phyloP scores from a whole-genome alignment of 2,329 filamentous ascomycete genomes.

The Helotiales sp. region DNA sequence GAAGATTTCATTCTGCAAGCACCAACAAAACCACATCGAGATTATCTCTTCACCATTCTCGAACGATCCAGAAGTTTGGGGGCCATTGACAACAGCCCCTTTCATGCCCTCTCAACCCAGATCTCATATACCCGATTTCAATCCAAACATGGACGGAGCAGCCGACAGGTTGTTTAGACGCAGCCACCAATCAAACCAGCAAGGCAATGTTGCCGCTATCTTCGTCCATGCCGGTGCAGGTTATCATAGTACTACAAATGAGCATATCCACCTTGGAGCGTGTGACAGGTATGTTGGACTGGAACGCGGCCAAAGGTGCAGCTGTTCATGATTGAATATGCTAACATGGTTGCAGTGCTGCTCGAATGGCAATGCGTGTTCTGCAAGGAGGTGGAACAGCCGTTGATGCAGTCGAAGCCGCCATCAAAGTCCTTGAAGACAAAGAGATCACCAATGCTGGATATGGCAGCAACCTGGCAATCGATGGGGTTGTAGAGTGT shows the following conservation, averaged over 20 bases:
- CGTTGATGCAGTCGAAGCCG: constrained; percentile 86
- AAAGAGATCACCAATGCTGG: constrained; percentile 96
- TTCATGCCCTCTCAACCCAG: neutral
- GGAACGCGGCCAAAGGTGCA: neutral
- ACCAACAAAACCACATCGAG: constrained; percentile 17
- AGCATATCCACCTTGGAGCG: constrained; percentile 80
- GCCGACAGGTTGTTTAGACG: constrained; percentile 34
- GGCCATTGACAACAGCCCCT: constrained; percentile 5
- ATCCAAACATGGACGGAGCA: constrained; percentile 38
- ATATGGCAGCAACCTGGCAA: constrained; percentile 91
- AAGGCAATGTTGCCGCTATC: constrained; percentile 66
- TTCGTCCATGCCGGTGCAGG: constrained; percentile 96
- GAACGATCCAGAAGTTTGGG: constrained; percentile 19
- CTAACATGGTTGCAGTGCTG: constrained; percentile 63
- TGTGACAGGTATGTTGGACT: constrained; percentile 77
- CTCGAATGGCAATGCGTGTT: constrained; percentile 80
- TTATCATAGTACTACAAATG: constrained; percentile 88
- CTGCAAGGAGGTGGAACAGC: constrained; percentile 79
- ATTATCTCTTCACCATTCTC: constrained; percentile 25
- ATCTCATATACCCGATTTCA: neutral
- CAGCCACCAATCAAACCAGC: constrained; percentile 23
- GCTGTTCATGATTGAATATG: neutral
- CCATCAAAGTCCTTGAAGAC: constrained; percentile 87
- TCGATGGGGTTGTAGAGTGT: constrained; percentile 90
- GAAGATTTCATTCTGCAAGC: constrained; percentile 29